phyloP scores from a whole-genome alignment of 1,284 basidiomycete species.

The Anthracocystis panici-leucophaei region DNA sequence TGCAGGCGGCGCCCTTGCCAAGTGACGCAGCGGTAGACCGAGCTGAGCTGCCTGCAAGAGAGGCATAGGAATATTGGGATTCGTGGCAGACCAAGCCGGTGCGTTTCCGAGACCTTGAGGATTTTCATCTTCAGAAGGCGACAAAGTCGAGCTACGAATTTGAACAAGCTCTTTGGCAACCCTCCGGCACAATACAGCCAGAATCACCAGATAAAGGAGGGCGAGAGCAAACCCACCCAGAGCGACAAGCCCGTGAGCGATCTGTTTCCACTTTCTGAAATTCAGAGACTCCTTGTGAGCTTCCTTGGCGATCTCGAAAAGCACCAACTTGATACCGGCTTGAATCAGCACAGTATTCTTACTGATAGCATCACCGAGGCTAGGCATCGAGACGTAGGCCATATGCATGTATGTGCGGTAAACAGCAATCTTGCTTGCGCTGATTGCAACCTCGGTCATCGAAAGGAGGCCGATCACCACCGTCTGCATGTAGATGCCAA shows the following conservation, averaged over 20 bases:
- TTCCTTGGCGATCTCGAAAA: neutral
- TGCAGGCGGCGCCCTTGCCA: conserved; percentile 10
- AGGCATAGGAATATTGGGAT: conserved; percentile 1
- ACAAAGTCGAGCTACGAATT: conserved; percentile 8
- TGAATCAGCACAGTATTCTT: neutral
- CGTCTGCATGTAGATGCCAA: neutral
- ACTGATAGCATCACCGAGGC: neutral
- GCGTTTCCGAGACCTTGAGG: neutral
- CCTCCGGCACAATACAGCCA: conserved; percentile 12
- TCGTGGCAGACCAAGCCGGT: conserved; percentile 4
- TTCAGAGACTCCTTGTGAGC: conserved; percentile 10
- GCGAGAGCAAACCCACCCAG: conserved; percentile 6
- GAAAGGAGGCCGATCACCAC: neutral
- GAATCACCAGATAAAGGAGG: conserved; percentile 9
- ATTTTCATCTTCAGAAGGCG: neutral
- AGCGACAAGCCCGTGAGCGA: conserved; percentile 11
- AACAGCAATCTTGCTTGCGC: conserved; percentile 1
- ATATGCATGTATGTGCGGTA: conserved; percentile 2
- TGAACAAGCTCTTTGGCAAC: conserved; percentile 23
- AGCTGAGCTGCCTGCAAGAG: neutral
- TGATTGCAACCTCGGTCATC: neutral
- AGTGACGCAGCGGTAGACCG: neutral
- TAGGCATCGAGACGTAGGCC: neutral
- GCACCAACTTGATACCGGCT: neutral
- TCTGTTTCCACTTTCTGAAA: conserved; percentile 12